Evolutionary conservation across 805 yeast genomes (phyloP).

Genomic region (Kluyveromyces wickerhamii): DNA sequence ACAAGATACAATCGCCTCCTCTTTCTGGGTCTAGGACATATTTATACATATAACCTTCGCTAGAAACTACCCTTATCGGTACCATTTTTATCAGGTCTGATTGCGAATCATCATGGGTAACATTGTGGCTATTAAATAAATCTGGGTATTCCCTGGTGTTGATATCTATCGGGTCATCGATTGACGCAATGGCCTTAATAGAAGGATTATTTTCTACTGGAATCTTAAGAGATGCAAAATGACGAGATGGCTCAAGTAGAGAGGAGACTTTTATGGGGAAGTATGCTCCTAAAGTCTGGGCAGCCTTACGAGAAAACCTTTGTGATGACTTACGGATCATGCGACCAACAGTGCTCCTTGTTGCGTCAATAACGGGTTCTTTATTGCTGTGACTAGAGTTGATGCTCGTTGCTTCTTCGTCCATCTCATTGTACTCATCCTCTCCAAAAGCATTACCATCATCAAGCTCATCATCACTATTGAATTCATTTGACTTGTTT

Average conservation of each 20-base stretch:
- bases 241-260: constrained; percentile 81
- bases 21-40: constrained; percentile 77
- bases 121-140: constrained; percentile 12
- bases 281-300: constrained; percentile 82
- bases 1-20: constrained; percentile 86
- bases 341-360: constrained; percentile 65
- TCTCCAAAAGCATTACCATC: constrained; percentile 23
- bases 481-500: constrained; percentile 10
- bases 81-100: constrained; percentile 29
- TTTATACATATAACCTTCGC: constrained; percentile 72
- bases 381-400: constrained; percentile 12
- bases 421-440: constrained; percentile 27
- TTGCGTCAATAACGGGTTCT: constrained; percentile 65
- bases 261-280: constrained; percentile 71
- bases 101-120: constrained; percentile 3
- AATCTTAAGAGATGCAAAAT: constrained; percentile 81
- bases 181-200: constrained; percentile 18
- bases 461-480: constrained; percentile 32
- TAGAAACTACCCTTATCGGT: constrained; percentile 59
- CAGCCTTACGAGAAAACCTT: constrained; percentile 68
- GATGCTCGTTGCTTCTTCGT: constrained; percentile 10
- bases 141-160: constrained; percentile 26
- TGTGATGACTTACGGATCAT: constrained; percentile 73
- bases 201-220: constrained; percentile 32
- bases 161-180: constrained; percentile 31